phyloP scores from a whole-genome alignment of 306 rosid genomes.

The Corylus americana region DNA sequence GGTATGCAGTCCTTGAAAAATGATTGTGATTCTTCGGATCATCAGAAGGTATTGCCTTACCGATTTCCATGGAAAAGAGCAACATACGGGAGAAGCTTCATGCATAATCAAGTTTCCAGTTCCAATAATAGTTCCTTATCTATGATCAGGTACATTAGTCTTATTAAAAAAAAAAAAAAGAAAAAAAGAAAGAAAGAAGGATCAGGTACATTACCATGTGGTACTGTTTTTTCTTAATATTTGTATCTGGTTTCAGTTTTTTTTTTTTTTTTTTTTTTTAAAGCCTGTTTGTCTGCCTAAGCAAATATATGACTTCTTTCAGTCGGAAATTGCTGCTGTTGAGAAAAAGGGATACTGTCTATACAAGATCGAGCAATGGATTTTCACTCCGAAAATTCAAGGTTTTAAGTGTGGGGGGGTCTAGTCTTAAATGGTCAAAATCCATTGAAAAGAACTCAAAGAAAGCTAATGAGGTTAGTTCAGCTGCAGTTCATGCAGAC shows the following conservation, averaged over 20 bases:
- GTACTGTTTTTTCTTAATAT: slow-evolving; percentile 14
- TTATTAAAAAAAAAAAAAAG: too few species aligned
- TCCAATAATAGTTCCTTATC: slow-evolving; percentile 53
- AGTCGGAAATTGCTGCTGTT: slow-evolving; percentile 73
- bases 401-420: slow-evolving; percentile 91
- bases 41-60: slow-evolving; percentile 63
- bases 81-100: slow-evolving; percentile 51
- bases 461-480: slow-evolving; percentile 92
- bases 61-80: slow-evolving; percentile 92
- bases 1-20: slow-evolving; percentile 49
- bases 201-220: slow-evolving; percentile 56
- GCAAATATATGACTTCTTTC: slow-evolving; percentile 35
- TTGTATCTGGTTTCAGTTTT: slow-evolving; percentile 3
- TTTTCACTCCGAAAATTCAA: slow-evolving; percentile 89
- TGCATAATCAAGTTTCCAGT: slow-evolving; percentile 44
- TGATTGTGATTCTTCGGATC: slow-evolving; percentile 33
- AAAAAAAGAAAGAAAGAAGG: neutral
- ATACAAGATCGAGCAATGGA: slow-evolving; percentile 83
- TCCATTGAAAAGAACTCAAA: slow-evolving; percentile 87
- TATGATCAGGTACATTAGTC: slow-evolving; percentile 56
- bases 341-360: slow-evolving; percentile 87
- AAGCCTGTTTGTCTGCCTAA: slow-evolving; percentile 25
- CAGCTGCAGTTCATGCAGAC: slow-evolving; percentile 11
- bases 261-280: neutral
- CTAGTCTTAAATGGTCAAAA: slow-evolving; percentile 98